These are phyloP conservation scores for Puccinia novopanici DNA, from an alignment of 1,284 basidiomycete species.

Conservation along the genomic window DNA sequence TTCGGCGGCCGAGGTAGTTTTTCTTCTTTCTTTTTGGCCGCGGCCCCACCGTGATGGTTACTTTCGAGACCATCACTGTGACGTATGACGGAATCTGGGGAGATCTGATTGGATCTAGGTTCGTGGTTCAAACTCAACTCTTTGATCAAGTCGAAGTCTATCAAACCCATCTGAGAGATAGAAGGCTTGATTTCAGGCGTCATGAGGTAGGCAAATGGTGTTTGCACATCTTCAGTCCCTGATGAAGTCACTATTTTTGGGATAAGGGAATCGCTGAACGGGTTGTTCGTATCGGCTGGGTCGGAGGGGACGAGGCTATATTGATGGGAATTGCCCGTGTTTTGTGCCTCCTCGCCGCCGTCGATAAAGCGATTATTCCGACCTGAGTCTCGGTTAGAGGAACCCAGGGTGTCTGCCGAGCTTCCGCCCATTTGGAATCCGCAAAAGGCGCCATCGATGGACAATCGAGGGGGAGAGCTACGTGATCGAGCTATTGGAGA, in stretches of 20 bases:
- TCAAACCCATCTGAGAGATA: background rate
- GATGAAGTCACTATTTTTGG: background rate
- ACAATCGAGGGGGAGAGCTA: constrained; percentile 9
- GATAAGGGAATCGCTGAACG: background rate
- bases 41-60: background rate
- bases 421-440: no score
- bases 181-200: constrained; percentile 2
- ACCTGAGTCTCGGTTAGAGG: background rate
- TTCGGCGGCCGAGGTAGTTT: constrained; percentile 43
- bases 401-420: background rate
- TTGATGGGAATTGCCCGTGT: background rate
- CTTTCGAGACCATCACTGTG: background rate
- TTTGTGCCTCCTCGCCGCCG: background rate
- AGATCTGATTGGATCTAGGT: background rate
- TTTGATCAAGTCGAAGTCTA: background rate
- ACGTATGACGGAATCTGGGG: background rate
- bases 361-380: background rate
- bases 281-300: background rate
- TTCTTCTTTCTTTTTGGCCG: constrained; percentile 25
- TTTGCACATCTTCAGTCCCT: background rate
- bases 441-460: background rate
- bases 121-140: background rate
- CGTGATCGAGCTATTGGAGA: background rate
- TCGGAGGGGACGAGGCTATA: background rate
- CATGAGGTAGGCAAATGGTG: background rate